phyloP scores from a whole-genome alignment of 2,329 filamentous ascomycete genomes.

The Aspergillus alliaceus region DNA sequence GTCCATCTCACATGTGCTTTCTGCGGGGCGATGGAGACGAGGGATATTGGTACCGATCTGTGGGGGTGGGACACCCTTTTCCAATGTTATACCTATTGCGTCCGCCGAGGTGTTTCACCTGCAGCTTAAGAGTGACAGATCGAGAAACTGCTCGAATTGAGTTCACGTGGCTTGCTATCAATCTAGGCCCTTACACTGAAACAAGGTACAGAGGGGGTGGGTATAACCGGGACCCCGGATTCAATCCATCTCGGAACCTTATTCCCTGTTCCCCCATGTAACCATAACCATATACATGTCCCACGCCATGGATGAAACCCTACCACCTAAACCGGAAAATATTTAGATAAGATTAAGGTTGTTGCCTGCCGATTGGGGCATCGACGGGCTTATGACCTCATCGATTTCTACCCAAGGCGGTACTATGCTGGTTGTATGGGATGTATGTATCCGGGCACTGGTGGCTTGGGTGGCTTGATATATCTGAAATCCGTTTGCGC shows the following conservation, averaged over 20 bases:
- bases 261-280: neutral
- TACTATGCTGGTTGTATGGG: no score
- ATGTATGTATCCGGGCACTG: no score
- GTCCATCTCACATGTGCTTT: neutral
- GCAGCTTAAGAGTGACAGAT: neutral
- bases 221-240: no score
- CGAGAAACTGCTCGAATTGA: neutral
- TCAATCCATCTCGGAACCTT: neutral
- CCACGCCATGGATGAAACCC: no score
- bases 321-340: neutral
- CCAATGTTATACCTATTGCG: neutral
- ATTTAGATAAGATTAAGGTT: neutral
- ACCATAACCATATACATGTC: neutral
- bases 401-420: no score
- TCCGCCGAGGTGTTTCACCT: neutral
- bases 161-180: no score
- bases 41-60: neutral
- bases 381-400: no score
- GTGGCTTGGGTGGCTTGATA: no score
- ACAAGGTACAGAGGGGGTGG: no score
- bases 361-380: neutral
- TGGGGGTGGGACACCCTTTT: neutral
- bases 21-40: neutral
- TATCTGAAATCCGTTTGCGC: no score
- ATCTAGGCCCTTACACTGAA: no score